Conservation (phyloP, 2,329 filamentous ascomycete species). For the Epichloe gansuensis region DNA sequence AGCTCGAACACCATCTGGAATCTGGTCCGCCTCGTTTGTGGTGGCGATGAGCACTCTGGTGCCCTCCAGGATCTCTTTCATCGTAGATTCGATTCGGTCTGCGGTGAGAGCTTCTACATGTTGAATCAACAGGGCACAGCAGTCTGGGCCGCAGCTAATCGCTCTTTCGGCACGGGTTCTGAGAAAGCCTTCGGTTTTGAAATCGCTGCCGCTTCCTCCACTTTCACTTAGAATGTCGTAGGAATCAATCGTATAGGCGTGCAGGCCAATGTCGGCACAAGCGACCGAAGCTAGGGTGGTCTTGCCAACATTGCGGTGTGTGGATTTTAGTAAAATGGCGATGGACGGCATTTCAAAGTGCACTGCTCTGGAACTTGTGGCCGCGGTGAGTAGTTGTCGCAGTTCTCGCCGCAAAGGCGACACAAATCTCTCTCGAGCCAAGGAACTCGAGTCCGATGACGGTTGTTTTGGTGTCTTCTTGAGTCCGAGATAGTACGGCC, state of each 20-base stretch:
- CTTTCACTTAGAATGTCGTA: constrained; percentile 94
- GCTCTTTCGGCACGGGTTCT: constrained; percentile 81
- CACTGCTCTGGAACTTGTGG: constrained; percentile 77
- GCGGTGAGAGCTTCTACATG: constrained; percentile 87
- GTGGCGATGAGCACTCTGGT: constrained; percentile 81
- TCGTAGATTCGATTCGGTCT: constrained; percentile 74
- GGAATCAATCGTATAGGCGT: constrained; percentile 78
- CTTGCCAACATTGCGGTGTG: constrained; percentile 89
- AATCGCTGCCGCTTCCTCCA: constrained; percentile 67
- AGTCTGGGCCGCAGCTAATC: constrained; percentile 74
- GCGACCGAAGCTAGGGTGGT: constrained; percentile 63
- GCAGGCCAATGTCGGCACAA: constrained; percentile 79
- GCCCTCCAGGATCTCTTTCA: constrained; percentile 73
- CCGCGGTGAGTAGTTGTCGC: constrained; percentile 74
- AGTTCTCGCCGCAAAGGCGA: constrained; percentile 57
- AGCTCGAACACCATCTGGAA: constrained; percentile 79
- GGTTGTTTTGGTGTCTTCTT: constrained; percentile 47
- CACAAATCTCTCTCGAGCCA: constrained; percentile 35
- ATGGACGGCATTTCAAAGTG: constrained; percentile 80
- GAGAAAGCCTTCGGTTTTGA: constrained; percentile 86
- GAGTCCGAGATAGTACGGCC: constrained; percentile 81
- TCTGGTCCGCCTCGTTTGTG: constrained; percentile 88
- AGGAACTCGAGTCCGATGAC: constrained; percentile 23
- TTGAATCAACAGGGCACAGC: constrained; percentile 72
- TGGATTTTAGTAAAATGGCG: constrained; percentile 79